These are phyloP conservation scores for Trypanosoma congolense DNA, from an alignment of 208 protist species.

Conservation along the genomic window DNA sequence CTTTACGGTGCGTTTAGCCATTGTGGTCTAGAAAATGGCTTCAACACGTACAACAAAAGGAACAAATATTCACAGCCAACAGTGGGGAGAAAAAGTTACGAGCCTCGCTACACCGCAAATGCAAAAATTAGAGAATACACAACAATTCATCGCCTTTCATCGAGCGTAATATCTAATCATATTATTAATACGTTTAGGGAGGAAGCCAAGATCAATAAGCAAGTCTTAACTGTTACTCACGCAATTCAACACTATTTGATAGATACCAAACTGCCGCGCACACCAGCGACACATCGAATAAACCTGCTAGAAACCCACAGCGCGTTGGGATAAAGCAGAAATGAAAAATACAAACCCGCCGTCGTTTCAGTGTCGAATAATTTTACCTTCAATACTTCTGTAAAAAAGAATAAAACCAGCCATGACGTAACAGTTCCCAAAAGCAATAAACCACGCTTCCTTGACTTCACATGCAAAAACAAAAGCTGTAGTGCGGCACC, in stretches of 20 bases:
- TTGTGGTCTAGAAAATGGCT: constrained; percentile 29
- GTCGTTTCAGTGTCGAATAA: constrained; percentile 26
- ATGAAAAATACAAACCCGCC: constrained; percentile 43
- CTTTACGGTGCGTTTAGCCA: constrained; percentile 98
- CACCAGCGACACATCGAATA: constrained; percentile 13
- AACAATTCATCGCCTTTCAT: too few relatives aligned
- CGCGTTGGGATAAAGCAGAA: constrained; percentile 60
- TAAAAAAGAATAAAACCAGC: constrained; percentile 30
- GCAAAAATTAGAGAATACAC: too few relatives aligned
- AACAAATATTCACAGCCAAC: constrained; percentile 20
- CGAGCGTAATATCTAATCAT: too few relatives aligned
- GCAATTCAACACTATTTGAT: too few relatives aligned
- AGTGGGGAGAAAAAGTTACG: constrained; percentile 11
- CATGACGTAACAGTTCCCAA: constrained; percentile 26
- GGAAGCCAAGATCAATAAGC: too few relatives aligned
- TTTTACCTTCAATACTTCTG: constrained; percentile 21
- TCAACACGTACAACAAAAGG: constrained; percentile 14
- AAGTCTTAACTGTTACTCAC: too few relatives aligned
- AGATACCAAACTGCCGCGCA: neutral
- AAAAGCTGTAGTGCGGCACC: constrained; percentile 41
- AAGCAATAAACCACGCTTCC: constrained; percentile 9
- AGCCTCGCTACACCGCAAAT: too few relatives aligned
- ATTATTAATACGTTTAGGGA: too few relatives aligned
- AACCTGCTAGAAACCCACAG: constrained; percentile 37
- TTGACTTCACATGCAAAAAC: constrained; percentile 35